Evolutionary conservation across 2,329 filamentous ascomycete species (phyloP), one percentile per base, ranked within the genome.

Genomic region (Ascochyta fabae): DNA sequence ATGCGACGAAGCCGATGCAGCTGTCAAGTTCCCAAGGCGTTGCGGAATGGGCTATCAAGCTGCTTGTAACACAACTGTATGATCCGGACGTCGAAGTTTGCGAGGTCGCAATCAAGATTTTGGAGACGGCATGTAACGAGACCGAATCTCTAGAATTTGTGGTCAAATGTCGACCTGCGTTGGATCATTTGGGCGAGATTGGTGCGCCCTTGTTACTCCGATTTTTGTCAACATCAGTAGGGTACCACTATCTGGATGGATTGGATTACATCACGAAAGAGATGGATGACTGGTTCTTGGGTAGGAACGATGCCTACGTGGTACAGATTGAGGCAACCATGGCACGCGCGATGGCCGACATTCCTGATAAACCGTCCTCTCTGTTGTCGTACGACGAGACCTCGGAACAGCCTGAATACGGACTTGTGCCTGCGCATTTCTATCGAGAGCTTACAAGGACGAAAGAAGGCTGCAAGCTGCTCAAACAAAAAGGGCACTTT

Each of bases 241-340:
- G 95, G 45, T 99, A 99, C 71, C 93, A 98, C 75, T 99, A 99
- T 75, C 83, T 99, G 6, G 92, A 98, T 71, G 95, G 93, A 0
- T 81, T 99, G 39, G 96, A 99, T 78, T 99, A 99, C 73, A 99
- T 99, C 75, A 97, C 93, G 59, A 95, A 96, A 72, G 96, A 99
- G 75, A 99, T 99, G 95, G 95, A 99, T 66, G 96, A 99, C 77
- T 99, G 95, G 95, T 99, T 98, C 71, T 82, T 99, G 16, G 95
- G 95, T 13, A 88, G 95, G 40, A 99, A 99, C 71, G 94, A 99
- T 73, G 89, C 88, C n/a, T 99, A 99, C 65, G 95, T 99, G 46
- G 85, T 87, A 34, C 85, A 98, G 36, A 94, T 99, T 36, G 95
- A 99, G 75, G 95, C 96, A n/a, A 96, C 93, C 50, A 83, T 99